Base-by-base conservation (phyloP, 441 rosid genomes). In the Hura crepitans region DNA sequence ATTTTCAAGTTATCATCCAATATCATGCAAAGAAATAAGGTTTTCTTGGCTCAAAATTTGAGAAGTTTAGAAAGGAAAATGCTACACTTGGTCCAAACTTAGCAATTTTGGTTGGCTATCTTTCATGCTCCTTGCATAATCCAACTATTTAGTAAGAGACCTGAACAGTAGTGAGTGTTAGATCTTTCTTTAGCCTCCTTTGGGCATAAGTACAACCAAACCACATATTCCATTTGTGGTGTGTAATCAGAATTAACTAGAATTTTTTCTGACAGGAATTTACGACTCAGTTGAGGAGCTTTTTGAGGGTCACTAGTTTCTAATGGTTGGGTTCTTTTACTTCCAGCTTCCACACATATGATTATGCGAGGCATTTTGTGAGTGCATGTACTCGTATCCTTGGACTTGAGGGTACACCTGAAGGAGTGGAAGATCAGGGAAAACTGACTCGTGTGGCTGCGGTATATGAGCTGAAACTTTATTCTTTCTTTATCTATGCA, bases 331-430 rank as follows among this genome's bases (percentile, higher is more conserved):
- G 62, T 68, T 50, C 25, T 18, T 46, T 37, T 37, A 31, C 8
- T 61, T 72, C 20, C 79, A 89, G 96, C 22, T 89, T 89, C 76
- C 96, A 89, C 71, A 89, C 91, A 67, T 89, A 89, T 71, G 96
- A 89, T 78, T 89, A 89, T 74, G 96, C 96, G 54, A 86, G 96
- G 76, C 96, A 89, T 75, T 89, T 89, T 82, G 96, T 86, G 45
- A 89, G 96, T 70, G 96, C 96, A 30, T 89, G 96, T 71, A 87
- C 93, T 74, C 96, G 96, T 73, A 87, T 89, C 80, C 87, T 89
- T 76, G 96, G 96, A 65, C 86, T 89, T 68, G 96, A 89, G 69
- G 96, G 96, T 50, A 87, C 96, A 62, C 91, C 96, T 70, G 91
- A 89, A 75, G 96, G 96, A 74, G 96, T 89, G 30, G 96, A 89